Percentiles rank a stretch among this genome's conserved stretches.
phyloP scores from a whole-genome alignment of 1,284 basidiomycete genomes.

The Leccinum pseudoinsigne region DNA sequence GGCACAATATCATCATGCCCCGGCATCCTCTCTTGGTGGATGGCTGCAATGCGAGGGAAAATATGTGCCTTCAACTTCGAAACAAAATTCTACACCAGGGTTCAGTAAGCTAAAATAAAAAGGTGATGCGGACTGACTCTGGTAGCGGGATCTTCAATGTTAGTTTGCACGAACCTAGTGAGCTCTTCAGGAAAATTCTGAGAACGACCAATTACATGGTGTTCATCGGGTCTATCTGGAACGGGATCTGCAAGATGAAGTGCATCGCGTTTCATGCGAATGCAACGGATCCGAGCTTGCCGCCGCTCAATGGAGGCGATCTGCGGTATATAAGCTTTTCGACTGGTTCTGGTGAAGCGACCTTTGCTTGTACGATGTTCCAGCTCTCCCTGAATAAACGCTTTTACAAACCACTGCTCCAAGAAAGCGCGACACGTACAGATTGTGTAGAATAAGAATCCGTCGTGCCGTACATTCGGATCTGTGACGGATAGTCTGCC shows the following conservation, averaged over 20 bases:
- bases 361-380: neutral
- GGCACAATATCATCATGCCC: neutral
- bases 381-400: neutral
- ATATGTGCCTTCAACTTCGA: neutral
- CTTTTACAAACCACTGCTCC: too few relatives aligned
- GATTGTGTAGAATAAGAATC: too few relatives aligned
- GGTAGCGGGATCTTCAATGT: neutral
- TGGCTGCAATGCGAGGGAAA: neutral
- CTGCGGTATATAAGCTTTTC: neutral
- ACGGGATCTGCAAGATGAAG: neutral
- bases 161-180: conserved; percentile 10
- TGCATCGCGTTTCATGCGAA: neutral
- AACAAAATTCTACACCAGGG: neutral
- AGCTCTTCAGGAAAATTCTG: conserved; percentile 18
- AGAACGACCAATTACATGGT: conserved; percentile 19
- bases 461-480: neutral
- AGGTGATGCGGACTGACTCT: neutral
- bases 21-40: neutral
- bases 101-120: neutral
- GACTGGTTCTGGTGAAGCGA: neutral
- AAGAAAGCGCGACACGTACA: too few relatives aligned
- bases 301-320: neutral
- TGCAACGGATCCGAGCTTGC: neutral
- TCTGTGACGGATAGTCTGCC: neutral
- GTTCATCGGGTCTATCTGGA: conserved; percentile 3